A percentile compares a stretch with the other conserved stretches of the same genome.
These are phyloP conservation scores for Paraphoma chrysanthemicola DNA, from an alignment of 2,329 filamentous ascomycete genomes.

Conservation along the genomic window DNA sequence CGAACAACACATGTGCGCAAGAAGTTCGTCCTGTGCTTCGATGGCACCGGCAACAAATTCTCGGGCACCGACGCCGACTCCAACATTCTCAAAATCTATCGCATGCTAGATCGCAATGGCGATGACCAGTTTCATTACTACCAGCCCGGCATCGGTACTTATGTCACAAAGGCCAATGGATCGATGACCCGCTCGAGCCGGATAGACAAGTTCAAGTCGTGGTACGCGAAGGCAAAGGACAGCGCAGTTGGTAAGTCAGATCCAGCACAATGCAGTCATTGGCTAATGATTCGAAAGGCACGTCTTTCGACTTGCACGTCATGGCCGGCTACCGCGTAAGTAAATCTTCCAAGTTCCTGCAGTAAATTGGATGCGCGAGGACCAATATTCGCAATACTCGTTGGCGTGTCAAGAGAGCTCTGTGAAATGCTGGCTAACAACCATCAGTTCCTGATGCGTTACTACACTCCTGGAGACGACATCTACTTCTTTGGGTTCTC, in stretches of 20 bases:
- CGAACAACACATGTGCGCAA: constrained; percentile 44
- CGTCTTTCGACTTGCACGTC: constrained; percentile 82
- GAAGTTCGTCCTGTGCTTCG: constrained; percentile 66
- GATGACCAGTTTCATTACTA: constrained; percentile 60
- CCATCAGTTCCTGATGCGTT: constrained; percentile 55
- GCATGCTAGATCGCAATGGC: constrained; percentile 70
- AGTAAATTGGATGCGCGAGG: not conserved
- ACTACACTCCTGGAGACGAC: constrained; percentile 55
- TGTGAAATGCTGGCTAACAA: not conserved
- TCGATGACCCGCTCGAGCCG: constrained; percentile 65
- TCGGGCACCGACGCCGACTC: constrained; percentile 50
- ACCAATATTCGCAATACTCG: not conserved
- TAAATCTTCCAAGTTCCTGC: not conserved
- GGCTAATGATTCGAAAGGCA: constrained; percentile 55
- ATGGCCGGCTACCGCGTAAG: constrained; percentile 83
- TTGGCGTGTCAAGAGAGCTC: not conserved
- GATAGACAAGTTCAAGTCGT: constrained; percentile 66
- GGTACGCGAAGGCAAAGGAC: constrained; percentile 77
- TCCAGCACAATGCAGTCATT: not conserved
- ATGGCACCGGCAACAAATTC: constrained; percentile 54
- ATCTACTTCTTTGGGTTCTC: constrained; percentile 60
- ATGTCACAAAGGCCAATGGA: constrained; percentile 59
- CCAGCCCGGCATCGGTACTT: constrained; percentile 71
- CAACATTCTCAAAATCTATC: constrained; percentile 71
- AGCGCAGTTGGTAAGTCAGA: constrained; percentile 64